These are phyloP conservation scores for Diaporthe sp. DNA, from an alignment of 2,329 filamentous ascomycete genomes.

Conservation along the genomic window DNA sequence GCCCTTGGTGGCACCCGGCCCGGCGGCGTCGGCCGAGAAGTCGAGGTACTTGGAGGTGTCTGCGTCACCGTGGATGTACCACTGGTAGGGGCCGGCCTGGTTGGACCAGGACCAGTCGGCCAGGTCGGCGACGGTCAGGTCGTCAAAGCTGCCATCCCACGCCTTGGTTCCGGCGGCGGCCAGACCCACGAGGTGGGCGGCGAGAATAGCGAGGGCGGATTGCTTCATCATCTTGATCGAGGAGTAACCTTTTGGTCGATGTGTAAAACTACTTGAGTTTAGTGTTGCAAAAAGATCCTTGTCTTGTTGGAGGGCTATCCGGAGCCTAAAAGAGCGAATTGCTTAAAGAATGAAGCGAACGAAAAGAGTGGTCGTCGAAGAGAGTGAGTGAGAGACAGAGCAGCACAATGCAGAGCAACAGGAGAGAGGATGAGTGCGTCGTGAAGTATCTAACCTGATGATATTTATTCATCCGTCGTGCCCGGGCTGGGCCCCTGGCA, in stretches of 20 bases:
- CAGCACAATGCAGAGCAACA: slow-evolving; percentile 5
- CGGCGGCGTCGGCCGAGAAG: slow-evolving; percentile 69
- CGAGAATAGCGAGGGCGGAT: slow-evolving; percentile 41
- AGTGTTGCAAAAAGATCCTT: slow-evolving; percentile 34
- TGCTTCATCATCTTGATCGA: slow-evolving; percentile 40
- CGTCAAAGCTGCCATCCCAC: slow-evolving; percentile 74
- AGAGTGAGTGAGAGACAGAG: slow-evolving; percentile 32
- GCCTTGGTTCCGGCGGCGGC: slow-evolving; percentile 62
- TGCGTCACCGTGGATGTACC: slow-evolving; percentile 77
- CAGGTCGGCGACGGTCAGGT: slow-evolving; percentile 64
- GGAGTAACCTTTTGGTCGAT: slow-evolving; percentile 1
- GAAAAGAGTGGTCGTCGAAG: slow-evolving; percentile 37
- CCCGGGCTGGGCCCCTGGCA: slow-evolving; percentile 9
- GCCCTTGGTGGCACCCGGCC: slow-evolving; percentile 72
- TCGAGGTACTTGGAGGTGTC: slow-evolving; percentile 70
- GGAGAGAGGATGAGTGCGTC: background rate
- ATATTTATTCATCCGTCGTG: slow-evolving; percentile 38
- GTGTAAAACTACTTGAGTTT: slow-evolving; percentile 10
- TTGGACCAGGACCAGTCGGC: slow-evolving; percentile 74
- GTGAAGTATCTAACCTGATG: background rate
- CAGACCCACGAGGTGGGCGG: slow-evolving; percentile 44
- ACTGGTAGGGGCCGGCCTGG: slow-evolving; percentile 76
- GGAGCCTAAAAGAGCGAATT: slow-evolving; percentile 42
- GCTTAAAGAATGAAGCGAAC: slow-evolving; percentile 40
- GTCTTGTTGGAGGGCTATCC: slow-evolving; percentile 39